Percentiles rank a stretch among this genome's conserved stretches.
Evolutionary conservation across 225 moss, liverwort and hornwort genomes (phyloP).

Genomic region (Climacium dendroides): DNA sequence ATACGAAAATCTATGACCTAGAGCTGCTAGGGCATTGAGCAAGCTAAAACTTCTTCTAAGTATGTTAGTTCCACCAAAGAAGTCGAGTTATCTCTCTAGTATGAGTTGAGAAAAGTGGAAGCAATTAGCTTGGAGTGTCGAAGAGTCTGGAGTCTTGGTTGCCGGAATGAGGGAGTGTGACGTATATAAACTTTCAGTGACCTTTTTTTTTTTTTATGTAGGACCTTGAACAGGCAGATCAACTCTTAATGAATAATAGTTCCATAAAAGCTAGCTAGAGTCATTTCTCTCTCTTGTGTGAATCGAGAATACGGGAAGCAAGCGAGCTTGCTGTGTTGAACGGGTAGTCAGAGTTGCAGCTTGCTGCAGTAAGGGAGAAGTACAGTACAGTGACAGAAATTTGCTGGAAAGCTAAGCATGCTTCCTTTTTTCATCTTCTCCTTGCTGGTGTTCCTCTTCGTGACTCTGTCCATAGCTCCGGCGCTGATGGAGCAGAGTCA

Average conservation of each 20-base stretch:
- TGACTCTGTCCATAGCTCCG: conserved; percentile 18
- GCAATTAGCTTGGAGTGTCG: not conserved
- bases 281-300: not conserved
- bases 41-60: not conserved
- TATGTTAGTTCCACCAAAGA: not conserved
- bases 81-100: not conserved
- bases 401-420: not conserved
- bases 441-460: conserved; percentile 27
- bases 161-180: not conserved
- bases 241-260: not conserved
- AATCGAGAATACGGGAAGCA: not conserved
- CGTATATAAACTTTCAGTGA: not conserved
- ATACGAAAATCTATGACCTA: not conserved
- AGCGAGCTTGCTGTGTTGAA: not conserved
- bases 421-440: conserved; percentile 40
- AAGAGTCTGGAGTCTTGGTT: not conserved
- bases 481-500: conserved; percentile 37
- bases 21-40: not conserved
- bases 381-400: not conserved
- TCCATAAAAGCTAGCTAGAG: not conserved
- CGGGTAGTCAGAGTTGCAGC: not conserved
- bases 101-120: not conserved
- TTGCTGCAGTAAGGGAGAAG: not conserved
- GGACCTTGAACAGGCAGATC: not conserved
- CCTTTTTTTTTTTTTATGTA: not conserved